Evolutionary conservation across 2,329 filamentous ascomycete genomes (phyloP).

Genomic region (Fonsecaea multimorphosa): DNA sequence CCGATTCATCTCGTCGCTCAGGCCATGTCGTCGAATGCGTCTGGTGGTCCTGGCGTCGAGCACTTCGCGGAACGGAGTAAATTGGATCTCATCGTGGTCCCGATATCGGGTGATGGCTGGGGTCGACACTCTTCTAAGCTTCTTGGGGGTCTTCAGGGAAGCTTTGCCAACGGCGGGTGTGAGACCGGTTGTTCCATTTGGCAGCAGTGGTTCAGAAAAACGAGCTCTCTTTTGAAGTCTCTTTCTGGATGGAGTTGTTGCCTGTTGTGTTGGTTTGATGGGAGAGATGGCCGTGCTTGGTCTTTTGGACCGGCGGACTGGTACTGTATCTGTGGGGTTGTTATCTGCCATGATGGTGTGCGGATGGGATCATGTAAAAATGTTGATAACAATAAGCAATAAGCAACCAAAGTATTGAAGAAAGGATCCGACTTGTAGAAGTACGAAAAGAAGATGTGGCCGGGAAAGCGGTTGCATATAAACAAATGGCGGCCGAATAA

Average conservation of each 20-base stretch:
- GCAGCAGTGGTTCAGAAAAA: slow-evolving; percentile 52
- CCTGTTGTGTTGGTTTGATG: slow-evolving; percentile 24
- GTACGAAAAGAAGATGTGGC: slow-evolving; percentile 5
- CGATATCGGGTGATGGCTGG: slow-evolving; percentile 42
- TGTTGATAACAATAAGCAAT: not conserved
- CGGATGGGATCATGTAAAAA: not conserved
- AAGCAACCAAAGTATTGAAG: not conserved
- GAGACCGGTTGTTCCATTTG: slow-evolving; percentile 46
- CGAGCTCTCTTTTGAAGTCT: slow-evolving; percentile 51
- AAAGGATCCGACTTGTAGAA: not conserved
- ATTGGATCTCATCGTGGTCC: slow-evolving; percentile 48
- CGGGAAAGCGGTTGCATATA: slow-evolving; percentile 31
- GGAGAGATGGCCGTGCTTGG: slow-evolving; percentile 36
- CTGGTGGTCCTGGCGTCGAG: slow-evolving; percentile 52
- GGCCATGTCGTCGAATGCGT: slow-evolving; percentile 51
- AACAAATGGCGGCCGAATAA: slow-evolving; percentile 21
- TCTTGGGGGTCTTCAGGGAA: slow-evolving; percentile 44
- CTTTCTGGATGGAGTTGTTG: slow-evolving; percentile 35
- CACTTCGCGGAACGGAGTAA: slow-evolving; percentile 52
- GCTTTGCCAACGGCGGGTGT: slow-evolving; percentile 53
- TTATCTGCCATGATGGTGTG: slow-evolving; percentile 15
- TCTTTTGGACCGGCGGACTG: slow-evolving; percentile 34
- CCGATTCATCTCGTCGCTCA: slow-evolving; percentile 56
- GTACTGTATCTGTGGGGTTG: slow-evolving; percentile 9
- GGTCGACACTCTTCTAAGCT: slow-evolving; percentile 34